Percentiles rank a stretch among this genome's conserved stretches.
Conservation (phyloP, 257 asterid genomes). For the Penstemon barbatus region DNA sequence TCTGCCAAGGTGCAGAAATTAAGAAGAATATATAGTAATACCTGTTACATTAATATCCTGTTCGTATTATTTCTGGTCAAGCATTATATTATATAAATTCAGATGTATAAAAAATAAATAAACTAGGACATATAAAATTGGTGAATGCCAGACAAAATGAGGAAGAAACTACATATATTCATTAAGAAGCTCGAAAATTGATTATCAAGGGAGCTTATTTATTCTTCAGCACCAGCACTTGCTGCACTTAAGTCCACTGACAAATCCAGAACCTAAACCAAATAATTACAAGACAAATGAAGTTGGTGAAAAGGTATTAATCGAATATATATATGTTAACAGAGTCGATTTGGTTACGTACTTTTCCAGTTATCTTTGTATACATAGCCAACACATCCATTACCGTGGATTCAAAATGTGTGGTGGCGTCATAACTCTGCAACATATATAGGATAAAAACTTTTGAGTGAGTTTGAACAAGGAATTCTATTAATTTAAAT, state of each 20-base stretch:
- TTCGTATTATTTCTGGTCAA: too few relatives aligned
- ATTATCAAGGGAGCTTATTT: constrained; percentile 37
- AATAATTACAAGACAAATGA: background rate
- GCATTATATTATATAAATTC: too few relatives aligned
- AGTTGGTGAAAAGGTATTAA: background rate
- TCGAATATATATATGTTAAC: background rate
- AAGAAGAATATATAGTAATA: too few relatives aligned
- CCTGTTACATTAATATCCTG: too few relatives aligned
- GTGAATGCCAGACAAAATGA: too few relatives aligned
- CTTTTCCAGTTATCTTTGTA: constrained; percentile 89
- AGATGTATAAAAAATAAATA: too few relatives aligned
- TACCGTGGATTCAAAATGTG: constrained; percentile 90
- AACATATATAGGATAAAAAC: constrained; percentile 19
- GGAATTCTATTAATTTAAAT: background rate
- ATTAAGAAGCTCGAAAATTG: background rate
- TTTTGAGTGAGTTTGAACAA: background rate
- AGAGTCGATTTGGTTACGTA: constrained; percentile 11
- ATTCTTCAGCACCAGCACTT: constrained; percentile 69
- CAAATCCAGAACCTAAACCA: constrained; percentile 68
- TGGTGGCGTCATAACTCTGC: constrained; percentile 83
- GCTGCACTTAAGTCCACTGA: constrained; percentile 97
- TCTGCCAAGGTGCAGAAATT: too few relatives aligned
- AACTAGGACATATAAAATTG: too few relatives aligned
- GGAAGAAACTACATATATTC: too few relatives aligned
- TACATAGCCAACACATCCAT: constrained; percentile 73